Base-by-base conservation (phyloP, 495 filamentous ascomycete genomes). In the Penicillium mononematosum region DNA sequence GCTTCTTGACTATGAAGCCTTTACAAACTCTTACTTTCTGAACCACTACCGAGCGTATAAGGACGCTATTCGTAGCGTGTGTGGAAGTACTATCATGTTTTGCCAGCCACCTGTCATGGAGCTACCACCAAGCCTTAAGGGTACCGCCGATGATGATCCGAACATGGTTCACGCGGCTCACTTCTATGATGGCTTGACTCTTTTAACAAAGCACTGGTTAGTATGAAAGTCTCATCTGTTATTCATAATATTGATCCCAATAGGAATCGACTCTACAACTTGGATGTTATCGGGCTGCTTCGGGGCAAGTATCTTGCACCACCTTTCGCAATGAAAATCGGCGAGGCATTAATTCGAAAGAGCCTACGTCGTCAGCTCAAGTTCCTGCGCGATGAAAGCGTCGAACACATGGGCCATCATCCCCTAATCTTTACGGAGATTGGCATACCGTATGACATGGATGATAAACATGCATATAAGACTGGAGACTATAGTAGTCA, bases 381-480 rank as follows among this genome's bases (percentile, higher is more conserved):
- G 17, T 88, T 88, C 10, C 91, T 98, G 31, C 81, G 85, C 50
- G 79, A 95, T 55, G 94, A 98, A 71, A 96, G 95, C n/a, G 70
- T 86, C 16, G 86, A 95, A 31, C 86, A 92, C 53, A 91, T 97
- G 82, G 94, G 94, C 12, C 81, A 87, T 34, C 94, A 94, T 61
- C 94, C 94, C 2, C 87, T 93, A 60, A 74, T 98, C 10, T 88
- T 96, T 67, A 95, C 90, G 0, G 94, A 99, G 65, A 96, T 97
- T 62, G 94, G 94, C 22, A 96, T 98, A 57, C 94, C 94, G 0
- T 99, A 96, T 67, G 95, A 99, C 70, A 99, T 99, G 94, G 92
- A 99, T 64, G 83, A 95, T 53, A 89, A 96, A 72, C 74, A 90
- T 60, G 94, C 94, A 3, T 99, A 99, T 70, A 88, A 89, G 67